These are phyloP conservation scores for Kregervanrija delftensis DNA, from an alignment of 805 yeast genomes.

Conservation along the genomic window DNA sequence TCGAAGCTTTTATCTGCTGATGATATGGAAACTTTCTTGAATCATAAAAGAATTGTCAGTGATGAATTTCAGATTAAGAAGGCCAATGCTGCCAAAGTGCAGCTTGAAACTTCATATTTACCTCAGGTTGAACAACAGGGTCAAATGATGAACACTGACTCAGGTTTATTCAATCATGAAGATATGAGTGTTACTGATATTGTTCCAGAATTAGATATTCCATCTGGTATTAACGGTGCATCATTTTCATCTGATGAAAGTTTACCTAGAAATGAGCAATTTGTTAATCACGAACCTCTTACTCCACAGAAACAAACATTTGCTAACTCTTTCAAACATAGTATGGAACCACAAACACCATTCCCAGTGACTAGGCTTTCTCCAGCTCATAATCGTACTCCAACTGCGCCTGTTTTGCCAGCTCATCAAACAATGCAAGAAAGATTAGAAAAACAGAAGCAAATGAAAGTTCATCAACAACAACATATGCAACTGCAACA, in stretches of 20 bases:
- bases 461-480: constrained; percentile 5
- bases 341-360: constrained; percentile 1
- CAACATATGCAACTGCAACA: constrained; percentile 9
- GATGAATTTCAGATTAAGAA: constrained; percentile 25
- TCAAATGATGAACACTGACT: constrained; percentile 8
- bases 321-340: constrained; percentile 3
- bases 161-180: constrained; percentile 7
- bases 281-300: neutral
- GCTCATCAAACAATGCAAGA: constrained; percentile 12
- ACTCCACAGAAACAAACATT: constrained; percentile 1
- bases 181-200: constrained; percentile 15
- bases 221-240: constrained; percentile 13
- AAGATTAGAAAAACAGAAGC: constrained; percentile 9
- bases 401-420: constrained; percentile 5
- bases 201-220: constrained; percentile 26
- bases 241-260: no score
- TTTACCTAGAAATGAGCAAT: no score
- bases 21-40: constrained; percentile 24
- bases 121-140: constrained; percentile 20
- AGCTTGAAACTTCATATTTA: constrained; percentile 9
- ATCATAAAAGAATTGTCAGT: constrained; percentile 25
- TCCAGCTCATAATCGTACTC: neutral
- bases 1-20: constrained; percentile 17
- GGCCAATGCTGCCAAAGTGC: constrained; percentile 16
- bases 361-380: neutral